Base-by-base conservation (phyloP, 2,329 filamentous ascomycete genomes). In the Trichophyton mentagrophytes region DNA sequence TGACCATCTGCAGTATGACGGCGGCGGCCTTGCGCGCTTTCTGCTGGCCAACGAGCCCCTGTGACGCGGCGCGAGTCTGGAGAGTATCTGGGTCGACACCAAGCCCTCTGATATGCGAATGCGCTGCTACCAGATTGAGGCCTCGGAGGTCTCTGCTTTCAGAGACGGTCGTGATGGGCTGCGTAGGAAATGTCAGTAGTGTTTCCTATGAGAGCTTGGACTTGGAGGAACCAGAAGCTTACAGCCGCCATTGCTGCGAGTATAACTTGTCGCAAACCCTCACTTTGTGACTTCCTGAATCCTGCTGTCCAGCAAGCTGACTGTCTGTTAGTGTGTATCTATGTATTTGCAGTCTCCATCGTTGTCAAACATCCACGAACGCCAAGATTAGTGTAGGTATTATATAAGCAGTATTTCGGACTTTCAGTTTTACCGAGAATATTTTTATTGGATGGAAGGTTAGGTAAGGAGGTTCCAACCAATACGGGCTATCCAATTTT, bases 1-100 rank as follows among this genome's bases (percentile, higher is more conserved):
- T 96, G 69, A 95, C 95, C 93, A 99, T 99, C 79, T 96, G 90
- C 64, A 99, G 78, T 69, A 99, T 95, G 57, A 99, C 88, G 0
- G 92, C 93, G 2, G 93, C 93, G 8, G 93, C 93, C 76, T 96
- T 97, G 63, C 93, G 86, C 61, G 93, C 93, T 79, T 96, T 96
- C 70, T 95, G 87, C 77, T 99, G 93, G 53, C 93, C 93, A 7
- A 99, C 92, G 3, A 99, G 84, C 40, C 93, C 93, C 74, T 99
- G 93, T 13, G 92, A 95, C 56, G 87, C 82, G 30, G 83, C 76
- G 63, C 92, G 85, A 20, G 93, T 91, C 70, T 96, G 91, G 66
- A 99, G 81, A 5, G 90, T 93, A 71, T 95, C 90, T 62, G 85
- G 79, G 79, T 97, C 91, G 68, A 99, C 90, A 65, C 93, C 93